These are phyloP conservation scores for Fusarium sp. DNA, from an alignment of 2,329 filamentous ascomycete species.

Conservation along the genomic window DNA sequence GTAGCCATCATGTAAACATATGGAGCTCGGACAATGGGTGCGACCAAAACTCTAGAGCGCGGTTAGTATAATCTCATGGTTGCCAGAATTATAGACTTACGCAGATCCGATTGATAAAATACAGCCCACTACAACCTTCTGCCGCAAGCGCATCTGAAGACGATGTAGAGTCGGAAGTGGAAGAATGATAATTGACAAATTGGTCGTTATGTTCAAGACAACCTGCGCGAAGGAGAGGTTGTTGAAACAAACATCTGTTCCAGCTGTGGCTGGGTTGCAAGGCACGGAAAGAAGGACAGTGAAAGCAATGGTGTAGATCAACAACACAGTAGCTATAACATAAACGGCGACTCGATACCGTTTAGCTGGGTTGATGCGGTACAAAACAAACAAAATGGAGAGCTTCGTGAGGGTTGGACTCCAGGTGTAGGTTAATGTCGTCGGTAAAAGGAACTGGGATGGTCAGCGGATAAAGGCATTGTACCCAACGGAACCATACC, in stretches of 20 bases:
- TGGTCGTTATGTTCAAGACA: background rate
- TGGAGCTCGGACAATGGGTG: slow-evolving; percentile 5
- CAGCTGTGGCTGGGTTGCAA: background rate
- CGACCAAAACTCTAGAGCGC: background rate
- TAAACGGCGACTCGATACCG: background rate
- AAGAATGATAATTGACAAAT: background rate
- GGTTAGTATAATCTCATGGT: background rate
- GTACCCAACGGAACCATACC: background rate
- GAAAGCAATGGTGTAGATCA: slow-evolving; percentile 6
- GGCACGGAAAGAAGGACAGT: background rate
- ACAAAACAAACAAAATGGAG: slow-evolving; percentile 1
- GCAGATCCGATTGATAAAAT: slow-evolving; percentile 2
- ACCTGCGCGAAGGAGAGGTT: background rate
- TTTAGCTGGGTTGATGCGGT: slow-evolving; percentile 4
- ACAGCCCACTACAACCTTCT: background rate
- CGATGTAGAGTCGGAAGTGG: background rate
- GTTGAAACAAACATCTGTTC: background rate
- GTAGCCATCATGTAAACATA: slow-evolving; percentile 4
- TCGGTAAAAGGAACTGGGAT: background rate
- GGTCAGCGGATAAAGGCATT: background rate
- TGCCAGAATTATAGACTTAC: background rate
- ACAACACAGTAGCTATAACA: background rate
- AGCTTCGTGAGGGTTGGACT: slow-evolving; percentile 4
- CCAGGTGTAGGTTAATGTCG: background rate
- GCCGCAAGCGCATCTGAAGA: background rate